Base-by-base conservation (phyloP, 192 early-diverging fungal species). In the Entomortierella beljakovae region DNA sequence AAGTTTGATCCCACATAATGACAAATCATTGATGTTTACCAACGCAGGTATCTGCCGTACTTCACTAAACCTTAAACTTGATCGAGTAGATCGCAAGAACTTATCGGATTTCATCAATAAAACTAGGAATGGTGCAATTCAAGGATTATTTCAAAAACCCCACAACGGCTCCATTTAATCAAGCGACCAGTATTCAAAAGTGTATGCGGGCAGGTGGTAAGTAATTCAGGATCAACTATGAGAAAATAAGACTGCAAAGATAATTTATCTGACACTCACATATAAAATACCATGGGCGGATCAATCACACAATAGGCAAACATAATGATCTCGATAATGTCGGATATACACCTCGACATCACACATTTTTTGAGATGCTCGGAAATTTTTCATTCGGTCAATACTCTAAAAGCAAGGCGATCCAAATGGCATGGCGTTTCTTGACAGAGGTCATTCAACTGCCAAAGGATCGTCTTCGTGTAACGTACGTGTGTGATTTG, bases 341-440 rank as follows among this genome's bases (percentile, higher is more conserved):
- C 7, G 88, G 88, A n/a, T 85, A 81, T 62, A 90, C 88, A 5
- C 83, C 85, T 32, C 85, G 88, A 8, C 89, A 90, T 65, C 89
- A 90, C 55, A 90, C 89, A 1, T 88, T 89, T 46, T 90, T 90
- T 71, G 89, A 90, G 67, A 90, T 90, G 89, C 65, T 90, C 23
- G 89, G 89, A 10, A 87, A 88, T 38, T 90, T 90, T 70, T 88
- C 88, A 0, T 89, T 90, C 81, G 89, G 89, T n/a, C 49, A 73
- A 11, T 88, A 89, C 64, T 67, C 75, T 31, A 90, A 88, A 55
- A 48, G 54, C 13, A 63, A 80, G 29, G 89, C 88, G 10, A 87
- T 89, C 51, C 67, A 51, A n/a, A 82, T 85, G 81, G 88, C 88
- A 13, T 89, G 88, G 88, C 56, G 68, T 10, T 91, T 88, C 52